Base-by-base conservation (phyloP, 176 grass and related monocot species). In the Tillandsia fasciculata region DNA sequence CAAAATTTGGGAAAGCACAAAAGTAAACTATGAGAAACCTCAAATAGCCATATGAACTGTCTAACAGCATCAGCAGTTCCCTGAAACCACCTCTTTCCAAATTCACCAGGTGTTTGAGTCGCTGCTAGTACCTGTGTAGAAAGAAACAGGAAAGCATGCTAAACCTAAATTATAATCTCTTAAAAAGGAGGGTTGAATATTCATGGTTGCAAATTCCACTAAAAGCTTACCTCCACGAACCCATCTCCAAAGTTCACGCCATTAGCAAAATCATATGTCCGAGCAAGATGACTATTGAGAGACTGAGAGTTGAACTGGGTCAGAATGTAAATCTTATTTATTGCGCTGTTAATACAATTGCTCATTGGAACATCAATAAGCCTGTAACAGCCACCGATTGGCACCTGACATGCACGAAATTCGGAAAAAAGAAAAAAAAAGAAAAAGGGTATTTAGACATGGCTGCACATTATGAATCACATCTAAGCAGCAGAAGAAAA, bases 1-100 rank as follows among this genome's bases (percentile, higher is more conserved):
- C 17, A 7, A 51, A 65, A 23, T 51, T 59, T 33, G 57, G 6
- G 20, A 59, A 48, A 49, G 48, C 63, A 56, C 20, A 75, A 65
- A 70, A 53, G 14, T 56, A n/a, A 70, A 15, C 48, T 49, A 61
- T 50, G 26, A 49, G 12, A 67, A 64, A 87, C 91, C 87, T 90
- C 91, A 71, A 96, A 90, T 59, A 96, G 70, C 91, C 91, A 96
- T 48, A 82, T 76, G 79, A 96, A 96, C 76, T 96, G 91, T 63
- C 91, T 84, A 49, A 96, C 91, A 80, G 91, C 91, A 78, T 96
- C 91, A 9, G 91, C 91, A 27, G 87, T 96, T 75, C 91, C 91
- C 66, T 96, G 91, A 82, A 96, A 96, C 91, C 91, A 96, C 61
- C 85, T 79, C 15, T 87, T 90, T 53, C 91, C 91, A 0, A 65